Conservation (phyloP, 2,329 filamentous ascomycete species). For the Chaetomiaceae sp. region DNA sequence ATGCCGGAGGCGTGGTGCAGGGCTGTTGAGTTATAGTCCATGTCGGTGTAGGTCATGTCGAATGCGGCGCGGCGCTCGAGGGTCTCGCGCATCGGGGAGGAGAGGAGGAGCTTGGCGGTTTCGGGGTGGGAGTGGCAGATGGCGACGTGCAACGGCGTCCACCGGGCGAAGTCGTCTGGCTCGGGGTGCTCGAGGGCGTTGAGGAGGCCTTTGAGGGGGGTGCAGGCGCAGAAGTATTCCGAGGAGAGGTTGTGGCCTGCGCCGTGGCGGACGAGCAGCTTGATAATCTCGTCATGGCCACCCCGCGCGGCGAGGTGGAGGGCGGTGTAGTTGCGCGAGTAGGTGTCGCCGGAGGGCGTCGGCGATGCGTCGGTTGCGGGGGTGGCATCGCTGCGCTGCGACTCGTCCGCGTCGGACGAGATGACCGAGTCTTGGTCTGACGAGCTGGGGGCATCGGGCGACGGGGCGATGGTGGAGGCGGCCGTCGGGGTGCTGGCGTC, state of each 20-base stretch:
- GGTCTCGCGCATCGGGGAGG: neutral
- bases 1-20: slow-evolving; percentile 28
- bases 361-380: slow-evolving; percentile 14
- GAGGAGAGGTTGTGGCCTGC: slow-evolving; percentile 20
- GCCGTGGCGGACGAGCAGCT: slow-evolving; percentile 24
- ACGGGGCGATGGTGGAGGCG: slow-evolving; percentile 13
- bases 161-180: neutral
- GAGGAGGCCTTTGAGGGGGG: slow-evolving; percentile 19
- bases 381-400: slow-evolving; percentile 7
- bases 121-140: slow-evolving; percentile 25
- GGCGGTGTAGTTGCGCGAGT: slow-evolving; percentile 21
- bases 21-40: slow-evolving; percentile 17
- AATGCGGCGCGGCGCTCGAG: neutral
- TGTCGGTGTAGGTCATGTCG: neutral
- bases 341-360: neutral
- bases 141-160: slow-evolving; percentile 28
- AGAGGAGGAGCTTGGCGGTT: slow-evolving; percentile 27
- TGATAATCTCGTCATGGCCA: slow-evolving; percentile 25
- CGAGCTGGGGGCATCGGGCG: slow-evolving; percentile 5
- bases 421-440: slow-evolving; percentile 18
- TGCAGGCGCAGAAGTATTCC: slow-evolving; percentile 24
- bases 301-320: slow-evolving; percentile 27
- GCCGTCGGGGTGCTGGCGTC: slow-evolving; percentile 11
- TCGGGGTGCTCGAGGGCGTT: slow-evolving; percentile 21
- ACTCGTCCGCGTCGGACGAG: slow-evolving; percentile 9